Percentiles rank a stretch among this genome's conserved stretches.
Conservation (phyloP, 768 basidiomycete genomes). For the Strobilomyces echinocephalus region DNA sequence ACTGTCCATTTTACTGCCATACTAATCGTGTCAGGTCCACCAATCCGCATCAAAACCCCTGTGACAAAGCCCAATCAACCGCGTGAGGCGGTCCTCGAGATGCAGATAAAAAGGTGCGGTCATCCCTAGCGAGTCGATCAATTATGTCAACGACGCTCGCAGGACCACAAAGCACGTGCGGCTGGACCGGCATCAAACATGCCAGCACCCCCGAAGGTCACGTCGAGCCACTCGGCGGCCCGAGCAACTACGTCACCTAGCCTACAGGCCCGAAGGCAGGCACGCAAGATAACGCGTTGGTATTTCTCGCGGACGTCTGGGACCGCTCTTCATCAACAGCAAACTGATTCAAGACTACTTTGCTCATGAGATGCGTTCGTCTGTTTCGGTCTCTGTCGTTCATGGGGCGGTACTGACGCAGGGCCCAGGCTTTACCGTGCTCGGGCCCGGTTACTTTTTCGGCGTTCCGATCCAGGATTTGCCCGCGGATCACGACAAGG, state of each 20-base stretch:
- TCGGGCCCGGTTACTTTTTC: constrained; percentile 59
- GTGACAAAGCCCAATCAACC: no score
- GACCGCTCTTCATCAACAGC: constrained; percentile 51
- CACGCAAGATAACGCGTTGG: constrained; percentile 40
- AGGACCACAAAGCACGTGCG: constrained; percentile 42
- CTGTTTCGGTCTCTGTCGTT: no score
- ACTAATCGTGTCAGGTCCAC: no score
- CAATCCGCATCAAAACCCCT: no score
- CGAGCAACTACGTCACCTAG: constrained; percentile 52
- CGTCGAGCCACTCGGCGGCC: constrained; percentile 39
- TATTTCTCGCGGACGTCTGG: constrained; percentile 56
- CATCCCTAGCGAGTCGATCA: no score
- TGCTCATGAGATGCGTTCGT: constrained; percentile 46
- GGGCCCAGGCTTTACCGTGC: constrained; percentile 48
- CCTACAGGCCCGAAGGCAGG: constrained; percentile 21
- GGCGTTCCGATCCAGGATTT: constrained; percentile 41
- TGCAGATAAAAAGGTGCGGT: not conserved
- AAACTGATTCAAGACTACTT: constrained; percentile 59
- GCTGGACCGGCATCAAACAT: constrained; percentile 48
- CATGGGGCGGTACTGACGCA: not conserved
- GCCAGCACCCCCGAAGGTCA: constrained; percentile 44
- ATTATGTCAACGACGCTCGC: constrained; percentile 33
- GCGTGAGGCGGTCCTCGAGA: not conserved
- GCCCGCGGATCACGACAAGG: constrained; percentile 27
- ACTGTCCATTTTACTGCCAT: no score